phyloP scores from a whole-genome alignment of 1,139 yeast species.

The Kodamaea arcana region DNA sequence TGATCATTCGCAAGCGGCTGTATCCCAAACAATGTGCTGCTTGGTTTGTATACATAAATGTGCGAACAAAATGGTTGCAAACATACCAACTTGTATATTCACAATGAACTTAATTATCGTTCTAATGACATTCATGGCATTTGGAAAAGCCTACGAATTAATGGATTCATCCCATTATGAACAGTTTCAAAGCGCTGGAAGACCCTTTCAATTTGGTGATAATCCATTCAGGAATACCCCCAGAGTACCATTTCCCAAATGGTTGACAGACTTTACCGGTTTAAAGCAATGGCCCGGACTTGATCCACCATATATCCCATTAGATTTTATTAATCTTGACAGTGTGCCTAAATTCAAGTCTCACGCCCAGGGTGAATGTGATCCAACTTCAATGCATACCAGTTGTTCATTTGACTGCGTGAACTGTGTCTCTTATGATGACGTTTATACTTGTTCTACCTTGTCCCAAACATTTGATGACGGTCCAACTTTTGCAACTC shows the following conservation, averaged over 20 bases:
- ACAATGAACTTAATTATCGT: too few relatives aligned
- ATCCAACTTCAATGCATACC: slow-evolving; percentile 29
- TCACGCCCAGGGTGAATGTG: slow-evolving; percentile 61
- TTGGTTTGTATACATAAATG: too few relatives aligned
- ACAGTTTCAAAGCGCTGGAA: too few relatives aligned
- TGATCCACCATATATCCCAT: slow-evolving; percentile 82
- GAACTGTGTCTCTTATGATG: slow-evolving; percentile 75
- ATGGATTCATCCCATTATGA: too few relatives aligned
- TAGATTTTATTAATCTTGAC: slow-evolving; percentile 61
- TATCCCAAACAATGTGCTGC: too few relatives aligned
- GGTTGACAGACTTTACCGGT: slow-evolving; percentile 77
- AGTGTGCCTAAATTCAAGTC: slow-evolving; percentile 45
- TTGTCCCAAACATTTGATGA: slow-evolving; percentile 91
- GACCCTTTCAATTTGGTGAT: not conserved
- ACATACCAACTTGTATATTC: too few relatives aligned
- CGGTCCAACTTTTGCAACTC: slow-evolving; percentile 80
- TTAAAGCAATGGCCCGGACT: slow-evolving; percentile 75
- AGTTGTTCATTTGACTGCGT: slow-evolving; percentile 85
- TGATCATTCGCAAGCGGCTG: too few relatives aligned
- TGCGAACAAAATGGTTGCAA: too few relatives aligned
- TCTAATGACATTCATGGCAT: too few relatives aligned
- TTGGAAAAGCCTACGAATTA: too few relatives aligned
- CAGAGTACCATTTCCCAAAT: slow-evolving; percentile 59
- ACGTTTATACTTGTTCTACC: slow-evolving; percentile 66
- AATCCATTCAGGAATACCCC: slow-evolving; percentile 1